These are phyloP conservation scores for Penicillium samsonianum DNA, from an alignment of 495 filamentous ascomycete species.

Conservation along the genomic window DNA sequence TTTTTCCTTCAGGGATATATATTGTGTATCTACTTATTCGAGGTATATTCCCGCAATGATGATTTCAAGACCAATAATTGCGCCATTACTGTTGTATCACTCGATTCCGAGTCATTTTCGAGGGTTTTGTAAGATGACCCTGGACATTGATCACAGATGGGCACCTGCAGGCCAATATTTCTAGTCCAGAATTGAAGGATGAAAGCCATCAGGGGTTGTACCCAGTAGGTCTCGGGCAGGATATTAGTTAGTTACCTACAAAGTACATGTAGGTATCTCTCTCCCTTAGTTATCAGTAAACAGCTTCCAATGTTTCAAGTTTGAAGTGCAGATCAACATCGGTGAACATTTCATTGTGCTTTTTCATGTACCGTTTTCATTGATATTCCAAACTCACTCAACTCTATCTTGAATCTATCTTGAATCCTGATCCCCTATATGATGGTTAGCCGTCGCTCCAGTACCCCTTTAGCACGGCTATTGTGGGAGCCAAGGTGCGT, in stretches of 20 bases:
- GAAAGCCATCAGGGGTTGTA: constrained; percentile 9
- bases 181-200: constrained; percentile 1
- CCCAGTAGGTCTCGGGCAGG: not conserved
- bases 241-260: no score
- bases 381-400: not conserved
- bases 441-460: constrained; percentile 20
- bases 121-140: not conserved
- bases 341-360: not conserved
- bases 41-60: not conserved
- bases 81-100: constrained; percentile 20
- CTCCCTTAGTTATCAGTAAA: not conserved
- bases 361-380: not conserved
- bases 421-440: not conserved
- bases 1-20: not conserved
- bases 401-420: not conserved
- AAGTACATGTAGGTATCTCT: constrained; percentile 1
- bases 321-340: constrained; percentile 7
- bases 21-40: not conserved
- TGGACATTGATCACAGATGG: constrained; percentile 4
- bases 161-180: constrained; percentile 13
- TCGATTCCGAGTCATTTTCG: not conserved
- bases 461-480: constrained; percentile 34
- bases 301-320: not conserved
- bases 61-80: constrained; percentile 6
- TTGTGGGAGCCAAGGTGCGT: constrained; percentile 44